Conservation (phyloP, 2,329 filamentous ascomycete genomes). For the Helotiales sp. region DNA sequence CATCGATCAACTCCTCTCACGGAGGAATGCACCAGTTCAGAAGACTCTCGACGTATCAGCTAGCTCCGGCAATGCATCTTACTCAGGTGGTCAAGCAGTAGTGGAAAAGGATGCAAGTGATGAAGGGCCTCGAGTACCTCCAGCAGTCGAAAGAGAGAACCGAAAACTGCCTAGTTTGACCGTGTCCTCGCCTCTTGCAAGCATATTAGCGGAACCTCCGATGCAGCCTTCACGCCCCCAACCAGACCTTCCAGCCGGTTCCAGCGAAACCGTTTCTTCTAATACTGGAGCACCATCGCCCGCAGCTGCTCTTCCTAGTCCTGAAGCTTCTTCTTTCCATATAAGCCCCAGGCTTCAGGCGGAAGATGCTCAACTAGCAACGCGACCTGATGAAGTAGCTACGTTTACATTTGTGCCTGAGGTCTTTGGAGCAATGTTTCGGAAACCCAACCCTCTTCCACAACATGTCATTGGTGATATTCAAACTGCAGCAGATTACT, state of each 20-base stretch:
- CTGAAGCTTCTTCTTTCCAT: too few relatives aligned
- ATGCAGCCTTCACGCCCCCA: background rate
- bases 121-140: background rate
- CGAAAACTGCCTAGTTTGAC: background rate
- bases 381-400: background rate
- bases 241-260: background rate
- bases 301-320: too few relatives aligned
- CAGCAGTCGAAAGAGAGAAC: background rate
- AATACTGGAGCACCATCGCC: too few relatives aligned
- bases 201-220: background rate
- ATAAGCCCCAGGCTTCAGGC: too few relatives aligned
- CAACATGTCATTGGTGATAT: constrained; percentile 3
- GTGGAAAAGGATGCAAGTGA: background rate
- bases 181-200: background rate
- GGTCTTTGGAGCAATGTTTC: background rate
- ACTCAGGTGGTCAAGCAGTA: background rate
- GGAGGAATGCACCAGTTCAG: constrained; percentile 5
- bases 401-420: background rate
- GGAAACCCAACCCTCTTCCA: background rate
- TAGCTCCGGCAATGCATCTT: background rate
- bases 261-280: background rate
- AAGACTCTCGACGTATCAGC: background rate
- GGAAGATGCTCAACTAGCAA: too few relatives aligned
- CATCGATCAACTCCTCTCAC: constrained; percentile 22
- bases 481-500: constrained; percentile 15